phyloP scores from a whole-genome alignment of 2,329 filamentous ascomycete species.

The Aspergillus fumigatus region DNA sequence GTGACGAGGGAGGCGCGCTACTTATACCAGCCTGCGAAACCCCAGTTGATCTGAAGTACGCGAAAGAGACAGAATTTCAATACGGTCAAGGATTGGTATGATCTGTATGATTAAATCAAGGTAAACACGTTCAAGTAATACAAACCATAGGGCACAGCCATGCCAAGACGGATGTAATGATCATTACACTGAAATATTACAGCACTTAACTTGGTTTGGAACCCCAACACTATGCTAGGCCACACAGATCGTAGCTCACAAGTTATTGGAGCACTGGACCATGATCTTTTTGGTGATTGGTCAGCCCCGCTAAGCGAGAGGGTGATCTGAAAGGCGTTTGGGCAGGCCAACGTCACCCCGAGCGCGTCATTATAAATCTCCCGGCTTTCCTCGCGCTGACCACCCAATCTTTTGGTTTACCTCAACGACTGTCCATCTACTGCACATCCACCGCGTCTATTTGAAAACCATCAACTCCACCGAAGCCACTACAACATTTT shows the following conservation, averaged over 20 bases:
- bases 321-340: conserved; percentile 44
- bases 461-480: neutral
- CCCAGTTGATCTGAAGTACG: conserved; percentile 42
- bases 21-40: conserved; percentile 43
- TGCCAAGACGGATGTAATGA: conserved; percentile 18
- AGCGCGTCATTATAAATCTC: conserved; percentile 42
- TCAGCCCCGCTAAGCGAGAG: conserved; percentile 37
- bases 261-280: conserved; percentile 10
- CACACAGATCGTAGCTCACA: conserved; percentile 11
- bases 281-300: conserved; percentile 41
- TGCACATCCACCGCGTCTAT: neutral
- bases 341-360: conserved; percentile 40
- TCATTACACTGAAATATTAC: conserved; percentile 20
- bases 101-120: conserved; percentile 42
- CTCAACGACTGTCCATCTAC: conserved; percentile 10
- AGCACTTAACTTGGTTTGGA: conserved; percentile 26
- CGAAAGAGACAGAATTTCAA: conserved; percentile 44
- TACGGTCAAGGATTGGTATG: conserved; percentile 40
- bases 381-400: conserved; percentile 31
- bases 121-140: conserved; percentile 18
- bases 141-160: conserved; percentile 2
- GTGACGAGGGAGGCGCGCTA: conserved; percentile 39
- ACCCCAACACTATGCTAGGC: conserved; percentile 4
- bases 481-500: conserved; percentile 16
- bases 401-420: conserved; percentile 27